Base-by-base conservation (phyloP, 2,329 filamentous ascomycete species). In the Calycina herbarum region DNA sequence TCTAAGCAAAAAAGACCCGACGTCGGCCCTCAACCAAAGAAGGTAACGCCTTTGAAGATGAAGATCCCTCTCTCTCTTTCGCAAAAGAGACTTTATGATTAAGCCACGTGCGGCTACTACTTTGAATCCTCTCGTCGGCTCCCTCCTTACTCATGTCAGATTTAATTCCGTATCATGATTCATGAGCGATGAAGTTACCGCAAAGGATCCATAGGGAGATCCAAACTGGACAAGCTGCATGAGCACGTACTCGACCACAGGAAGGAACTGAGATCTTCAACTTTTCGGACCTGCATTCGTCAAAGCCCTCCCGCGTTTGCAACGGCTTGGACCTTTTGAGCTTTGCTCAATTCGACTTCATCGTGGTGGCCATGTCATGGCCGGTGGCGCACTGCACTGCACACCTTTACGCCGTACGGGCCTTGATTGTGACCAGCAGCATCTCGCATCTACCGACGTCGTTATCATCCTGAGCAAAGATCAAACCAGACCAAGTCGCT, bases 141-240 rank as follows among this genome's bases (percentile, higher is more conserved):
- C 27, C 27, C 27, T 29, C n/a, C 48, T 54, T 24, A 59, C 15
- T 59, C 31, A 61, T 51, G 24, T 62, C 48, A 33, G 27, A 62
- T 31, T 10, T 40, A 20, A 27, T 27, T 38, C 31, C 31, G 11
- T 57, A 42, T 38, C 33, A 17, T 27, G 29, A n/a, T 31, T 38
- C 33, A 17, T 27, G 29, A n/a, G 31, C n/a, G 24, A 57, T 17
- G 15, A 35, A 29, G 29, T 33, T 33, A 33, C n/a, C 29, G 27
- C 27, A n/a, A 17, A 57, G 27, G 27, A 33, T 35, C 56, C 27
- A 13, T 57, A 24, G 20, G 48, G 48, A 54, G 5, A 51, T 51
- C 45, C 45, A 20, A 51, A 51, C 38, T 61, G 40, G 40, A 42
- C 61, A 62, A 24, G n/a, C 17, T 57, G 61, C 61, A 62, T 62